Evolutionary conservation across 192 early-diverging fungal species (phyloP), one percentile per base, ranked within the genome.

Genomic region (Geranomyces variabilis): DNA sequence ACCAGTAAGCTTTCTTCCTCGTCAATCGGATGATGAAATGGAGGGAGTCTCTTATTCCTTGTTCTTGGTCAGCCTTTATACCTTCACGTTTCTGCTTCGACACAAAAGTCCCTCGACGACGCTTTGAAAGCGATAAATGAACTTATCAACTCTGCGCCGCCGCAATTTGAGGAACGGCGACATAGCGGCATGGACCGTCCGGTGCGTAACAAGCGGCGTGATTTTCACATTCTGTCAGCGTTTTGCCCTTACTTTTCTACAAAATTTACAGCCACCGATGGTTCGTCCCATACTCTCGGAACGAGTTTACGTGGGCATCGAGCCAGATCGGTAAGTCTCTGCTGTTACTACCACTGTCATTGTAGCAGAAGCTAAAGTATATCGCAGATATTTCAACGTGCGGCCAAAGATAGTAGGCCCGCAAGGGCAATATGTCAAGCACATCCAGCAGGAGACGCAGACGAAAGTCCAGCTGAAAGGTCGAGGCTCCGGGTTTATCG

Each of bases 401-500:
- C 87, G 93, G 14, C 91, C 91, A 30, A 95, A 95, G 75, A 85
- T 96, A 31, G 89, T 95, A 51, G 95, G 95, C 13, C 93, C 93
- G 22, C 83, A 83, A 67, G 90, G 88, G 21, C 77, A 77, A 26
- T 93, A 92, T 78, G 91, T 96, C 58, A 93, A 94, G 75, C 92
- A 94, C 75, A 94, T 96, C 56, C 90, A 94, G 72, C 83, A 82
- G 49, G 89, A 89, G 44, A 93, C 95, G 2, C 80, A 84, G 0
- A 86, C 92, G 22, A 84, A 89, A 8, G 89, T 96, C 14, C 90
- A 94, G 47, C 80, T 95, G 22, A 91, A 92, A 45, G 95, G 95
- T 8, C 77, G 81, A 34, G 95, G 95, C 0, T 95, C 94, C 10
- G 93, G 93, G 12, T 94, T 82, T 56, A 81, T 86, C 14, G 94